phyloP scores from a whole-genome alignment of 2,329 filamentous ascomycete species.

The Beauveria bassiana region DNA sequence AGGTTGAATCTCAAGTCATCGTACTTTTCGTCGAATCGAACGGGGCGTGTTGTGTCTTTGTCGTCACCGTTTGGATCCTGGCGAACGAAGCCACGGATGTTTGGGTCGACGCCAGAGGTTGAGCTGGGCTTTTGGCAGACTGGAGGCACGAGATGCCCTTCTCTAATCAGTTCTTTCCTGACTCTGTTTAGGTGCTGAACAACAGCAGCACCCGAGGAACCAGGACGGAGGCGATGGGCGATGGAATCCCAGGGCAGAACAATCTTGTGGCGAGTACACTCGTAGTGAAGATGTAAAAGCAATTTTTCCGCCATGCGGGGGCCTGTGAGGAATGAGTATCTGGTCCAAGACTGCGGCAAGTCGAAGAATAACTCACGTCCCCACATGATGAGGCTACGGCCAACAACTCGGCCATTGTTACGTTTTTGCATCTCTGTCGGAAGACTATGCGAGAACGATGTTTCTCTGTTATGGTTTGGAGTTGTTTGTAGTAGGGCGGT shows the following conservation, averaged over 20 bases:
- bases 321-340: slow-evolving; percentile 22
- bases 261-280: slow-evolving; percentile 25
- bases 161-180: slow-evolving; percentile 25
- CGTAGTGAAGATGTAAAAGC: slow-evolving; percentile 33
- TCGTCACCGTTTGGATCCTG: slow-evolving; percentile 19
- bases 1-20: slow-evolving; percentile 26
- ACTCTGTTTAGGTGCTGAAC: slow-evolving; percentile 30
- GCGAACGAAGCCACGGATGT: slow-evolving; percentile 28
- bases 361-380: slow-evolving; percentile 28
- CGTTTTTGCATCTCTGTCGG: slow-evolving; percentile 17
- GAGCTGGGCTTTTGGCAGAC: slow-evolving; percentile 20
- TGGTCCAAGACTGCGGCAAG: background rate
- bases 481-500: background rate
- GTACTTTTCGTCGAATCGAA: slow-evolving; percentile 25
- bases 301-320: slow-evolving; percentile 40
- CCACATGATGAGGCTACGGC: slow-evolving; percentile 35
- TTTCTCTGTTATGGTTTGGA: background rate
- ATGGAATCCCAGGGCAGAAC: slow-evolving; percentile 32
- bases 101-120: slow-evolving; percentile 15
- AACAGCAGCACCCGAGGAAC: slow-evolving; percentile 31
- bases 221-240: slow-evolving; percentile 33
- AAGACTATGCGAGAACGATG: slow-evolving; percentile 6
- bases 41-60: slow-evolving; percentile 20
- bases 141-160: slow-evolving; percentile 37
- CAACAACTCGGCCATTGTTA: slow-evolving; percentile 23